Evolutionary conservation across 208 protist genomes (phyloP).

Genomic region (Leishmania arabica): DNA sequence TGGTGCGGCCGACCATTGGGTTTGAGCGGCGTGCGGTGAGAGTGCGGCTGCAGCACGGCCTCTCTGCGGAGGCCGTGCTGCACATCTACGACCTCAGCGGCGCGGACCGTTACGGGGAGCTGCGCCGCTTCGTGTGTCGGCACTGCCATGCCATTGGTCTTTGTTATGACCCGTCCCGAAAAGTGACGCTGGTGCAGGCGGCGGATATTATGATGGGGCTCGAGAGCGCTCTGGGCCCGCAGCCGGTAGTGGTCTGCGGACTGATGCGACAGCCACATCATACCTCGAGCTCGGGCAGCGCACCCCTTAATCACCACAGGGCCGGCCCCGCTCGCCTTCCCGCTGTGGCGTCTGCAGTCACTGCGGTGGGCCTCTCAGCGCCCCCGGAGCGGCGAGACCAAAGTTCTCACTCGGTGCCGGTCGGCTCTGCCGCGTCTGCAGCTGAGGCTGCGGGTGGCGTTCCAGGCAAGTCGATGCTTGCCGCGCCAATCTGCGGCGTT

Average conservation of each 20-base stretch:
- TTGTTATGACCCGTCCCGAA: constrained; percentile 76
- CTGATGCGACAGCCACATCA: constrained; percentile 32
- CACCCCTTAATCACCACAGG: neutral
- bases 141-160: constrained; percentile 76
- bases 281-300: neutral
- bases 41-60: constrained; percentile 43
- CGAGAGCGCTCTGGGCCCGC: constrained; percentile 64
- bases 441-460: neutral
- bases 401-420: too few relatives aligned
- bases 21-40: constrained; percentile 52
- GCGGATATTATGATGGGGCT: constrained; percentile 82
- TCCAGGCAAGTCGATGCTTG: neutral
- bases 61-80: constrained; percentile 61
- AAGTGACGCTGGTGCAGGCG: constrained; percentile 80
- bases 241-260: constrained; percentile 83
- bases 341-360: neutral
- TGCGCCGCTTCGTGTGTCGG: constrained; percentile 75
- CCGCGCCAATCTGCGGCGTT: neutral
- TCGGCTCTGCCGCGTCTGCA: neutral
- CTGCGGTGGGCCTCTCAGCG: neutral
- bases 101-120: constrained; percentile 60
- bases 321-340: neutral
- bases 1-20: constrained; percentile 57
- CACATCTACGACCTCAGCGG: constrained; percentile 81
- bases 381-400: neutral